Evolutionary conservation across 495 filamentous ascomycete species (phyloP), one percentile per base, ranked within the genome.

Genomic region (Aspergillus hancockii): DNA sequence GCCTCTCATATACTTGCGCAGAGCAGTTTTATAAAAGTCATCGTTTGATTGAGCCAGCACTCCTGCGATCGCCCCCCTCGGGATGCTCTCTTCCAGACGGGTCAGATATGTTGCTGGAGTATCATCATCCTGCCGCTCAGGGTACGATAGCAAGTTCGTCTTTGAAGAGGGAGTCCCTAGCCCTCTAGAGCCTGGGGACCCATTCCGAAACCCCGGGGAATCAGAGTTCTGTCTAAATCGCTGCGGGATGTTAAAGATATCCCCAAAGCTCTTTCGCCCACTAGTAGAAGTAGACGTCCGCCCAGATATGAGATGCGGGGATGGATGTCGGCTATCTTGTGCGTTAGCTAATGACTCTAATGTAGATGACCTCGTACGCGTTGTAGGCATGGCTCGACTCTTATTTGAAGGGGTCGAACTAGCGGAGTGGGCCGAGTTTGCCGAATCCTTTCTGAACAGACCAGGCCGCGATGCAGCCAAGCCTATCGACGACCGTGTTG

Each of bases 1-100:
- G 8, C 88, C 86, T 52, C 93, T 83, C 91, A 97, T 97, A 69
- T 96, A 97, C 66, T 93, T 96, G 52, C 93, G 84, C 31, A 99
- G 71, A 3, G 92, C 91, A 7, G 88, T 83, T 54, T 87, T 86
- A 32, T 83, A 89, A 71, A 99, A 99, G 0, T 87, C 74, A 60
- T 99, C 92, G 5, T 82, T 86, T 18, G 86, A 89, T 68, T 96
- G 95, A 14, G 90, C 90, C 19, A 98, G 71, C 14, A 91, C 81
- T 25, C 88, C 89, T 7, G 90, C 91, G 60, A 98, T 88, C 32
- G 86, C 83, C 59, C 92, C 88, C 36, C 87, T 85, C 36, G 87
- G 89, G 13, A 96, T 79, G 31, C 83, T 83, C 60, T 90, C 88
- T 67, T 97, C 89, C 13, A 97, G 76, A 31, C 91, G 86, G 8